Base-by-base conservation (phyloP, 495 filamentous ascomycete species). In the Geoglossum glabrum region DNA sequence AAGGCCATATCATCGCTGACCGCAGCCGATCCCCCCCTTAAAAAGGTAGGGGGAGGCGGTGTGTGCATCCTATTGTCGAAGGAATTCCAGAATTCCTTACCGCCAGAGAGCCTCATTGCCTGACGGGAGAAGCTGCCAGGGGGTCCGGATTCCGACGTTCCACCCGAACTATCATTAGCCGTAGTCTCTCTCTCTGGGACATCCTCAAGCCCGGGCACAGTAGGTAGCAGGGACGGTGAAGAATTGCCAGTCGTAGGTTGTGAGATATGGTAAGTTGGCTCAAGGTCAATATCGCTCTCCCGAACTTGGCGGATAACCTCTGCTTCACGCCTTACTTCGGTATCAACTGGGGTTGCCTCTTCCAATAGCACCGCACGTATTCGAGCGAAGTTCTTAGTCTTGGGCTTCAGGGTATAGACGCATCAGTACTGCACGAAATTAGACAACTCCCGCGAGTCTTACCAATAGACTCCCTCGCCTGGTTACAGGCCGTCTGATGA, bases 301-400 rank as follows among this genome's bases (percentile, higher is more conserved):
- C 86, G 85, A 33, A 95, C 90, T 68, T 95, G 93, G 1, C 85
- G 83, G 57, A 97, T 84, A 0, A 96, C 89, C 70, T 97, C 89
- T 13, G 90, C 87, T 73, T 99, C 92, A 40, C 87, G 84, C 57
- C 85, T 83, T 60, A 89, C 78, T 67, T 99, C 92, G 45, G 81
- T 82, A 61, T 97, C 93, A 28, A 94, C 68, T 0, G 92, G 92
- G 0, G 87, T 78, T 38, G 77, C 78, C 70, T 99, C 92, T 69
- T 97, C 92, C 54, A 82, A 73, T 0, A 99, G 77, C 7, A 86
- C 87, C 10, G 92, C 93, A 52, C 84, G 80, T 63, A 99, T 93
- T 2, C 92, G 84, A 1, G 90, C 87, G 68, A 97, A 97, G 0
- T 79, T 85, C 71, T 95, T 95, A 0, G 90, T 87, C 72, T 99